Evolutionary conservation across 2,329 filamentous ascomycete species (phyloP).

Genomic region (Sarocladiaceae sp.): DNA sequence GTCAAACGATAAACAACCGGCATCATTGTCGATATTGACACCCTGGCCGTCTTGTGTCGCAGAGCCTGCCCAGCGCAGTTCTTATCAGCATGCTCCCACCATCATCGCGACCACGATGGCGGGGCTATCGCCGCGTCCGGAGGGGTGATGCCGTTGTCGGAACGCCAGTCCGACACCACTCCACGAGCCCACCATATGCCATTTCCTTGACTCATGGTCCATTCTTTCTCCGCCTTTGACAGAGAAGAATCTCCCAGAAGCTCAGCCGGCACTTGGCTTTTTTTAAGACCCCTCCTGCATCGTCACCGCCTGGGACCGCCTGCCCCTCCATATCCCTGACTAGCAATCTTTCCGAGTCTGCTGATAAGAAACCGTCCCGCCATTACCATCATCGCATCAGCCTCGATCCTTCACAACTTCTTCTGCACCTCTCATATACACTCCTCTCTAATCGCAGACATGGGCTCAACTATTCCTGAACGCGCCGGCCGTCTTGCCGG

Average conservation of each 20-base stretch:
- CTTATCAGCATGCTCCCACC: neutral
- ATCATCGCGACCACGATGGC: neutral
- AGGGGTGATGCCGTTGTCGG: constrained; percentile 8
- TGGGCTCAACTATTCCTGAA: constrained; percentile 23
- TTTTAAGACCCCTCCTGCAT: neutral
- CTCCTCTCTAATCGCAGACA: constrained; percentile 10
- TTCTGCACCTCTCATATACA: neutral
- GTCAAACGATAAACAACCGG: neutral
- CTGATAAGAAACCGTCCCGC: neutral
- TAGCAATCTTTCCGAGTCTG: neutral
- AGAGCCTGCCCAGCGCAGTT: neutral
- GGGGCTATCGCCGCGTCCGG: constrained; percentile 3
- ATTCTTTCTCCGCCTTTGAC: neutral
- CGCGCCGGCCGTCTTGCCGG: constrained; percentile 47
- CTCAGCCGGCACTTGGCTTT: neutral
- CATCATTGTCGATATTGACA: neutral
- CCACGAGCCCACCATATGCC: neutral
- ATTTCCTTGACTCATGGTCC: constrained; percentile 9
- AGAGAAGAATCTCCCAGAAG: constrained; percentile 5
- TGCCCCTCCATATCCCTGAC: neutral
- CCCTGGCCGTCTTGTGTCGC: neutral
- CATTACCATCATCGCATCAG: neutral
- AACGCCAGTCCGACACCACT: constrained; percentile 3
- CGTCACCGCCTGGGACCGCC: neutral
- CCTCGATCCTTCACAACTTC: neutral